phyloP scores from a whole-genome alignment of 2,329 filamentous ascomycete species.

The Gaeumannomyces tritici region DNA sequence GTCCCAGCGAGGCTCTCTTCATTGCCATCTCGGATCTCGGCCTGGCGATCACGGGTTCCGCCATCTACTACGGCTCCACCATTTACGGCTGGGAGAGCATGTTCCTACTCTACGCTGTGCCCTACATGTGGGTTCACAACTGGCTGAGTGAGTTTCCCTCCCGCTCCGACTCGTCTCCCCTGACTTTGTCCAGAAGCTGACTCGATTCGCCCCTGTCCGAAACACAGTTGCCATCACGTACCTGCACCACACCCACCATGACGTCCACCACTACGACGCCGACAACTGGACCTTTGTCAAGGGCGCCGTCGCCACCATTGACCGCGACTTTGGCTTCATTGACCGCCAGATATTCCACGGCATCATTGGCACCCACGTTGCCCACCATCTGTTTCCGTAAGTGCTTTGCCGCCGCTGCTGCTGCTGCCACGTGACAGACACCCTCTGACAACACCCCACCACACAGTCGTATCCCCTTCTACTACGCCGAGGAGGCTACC shows the following conservation, averaged over 20 bases:
- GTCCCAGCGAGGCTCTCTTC: slow-evolving; percentile 42
- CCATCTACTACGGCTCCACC: slow-evolving; percentile 41
- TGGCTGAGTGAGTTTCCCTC: slow-evolving; percentile 71
- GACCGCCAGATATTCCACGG: slow-evolving; percentile 57
- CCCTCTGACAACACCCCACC: background rate
- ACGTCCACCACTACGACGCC: slow-evolving; percentile 48
- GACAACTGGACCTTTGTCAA: slow-evolving; percentile 52
- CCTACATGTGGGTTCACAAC: slow-evolving; percentile 92
- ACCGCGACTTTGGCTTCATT: slow-evolving; percentile 56
- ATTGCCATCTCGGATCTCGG: slow-evolving; percentile 53
- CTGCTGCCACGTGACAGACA: background rate
- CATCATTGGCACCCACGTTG: slow-evolving; percentile 55
- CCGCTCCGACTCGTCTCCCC: background rate
- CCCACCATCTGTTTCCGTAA: slow-evolving; percentile 52
- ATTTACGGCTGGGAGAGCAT: slow-evolving; percentile 47
- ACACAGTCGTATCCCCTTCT: slow-evolving; percentile 44
- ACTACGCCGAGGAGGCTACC: slow-evolving; percentile 50
- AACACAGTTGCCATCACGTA: slow-evolving; percentile 59
- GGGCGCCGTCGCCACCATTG: slow-evolving; percentile 52
- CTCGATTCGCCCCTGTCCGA: background rate
- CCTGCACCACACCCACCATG: slow-evolving; percentile 61
- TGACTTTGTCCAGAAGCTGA: background rate
- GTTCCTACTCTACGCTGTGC: slow-evolving; percentile 49
- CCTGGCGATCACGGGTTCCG: slow-evolving; percentile 37
- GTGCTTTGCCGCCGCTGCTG: slow-evolving; percentile 7